Evolutionary conservation across 176 grass and related monocot genomes (phyloP), one percentile per base, ranked within the genome.

Genomic region (Zoysia pacifica): DNA sequence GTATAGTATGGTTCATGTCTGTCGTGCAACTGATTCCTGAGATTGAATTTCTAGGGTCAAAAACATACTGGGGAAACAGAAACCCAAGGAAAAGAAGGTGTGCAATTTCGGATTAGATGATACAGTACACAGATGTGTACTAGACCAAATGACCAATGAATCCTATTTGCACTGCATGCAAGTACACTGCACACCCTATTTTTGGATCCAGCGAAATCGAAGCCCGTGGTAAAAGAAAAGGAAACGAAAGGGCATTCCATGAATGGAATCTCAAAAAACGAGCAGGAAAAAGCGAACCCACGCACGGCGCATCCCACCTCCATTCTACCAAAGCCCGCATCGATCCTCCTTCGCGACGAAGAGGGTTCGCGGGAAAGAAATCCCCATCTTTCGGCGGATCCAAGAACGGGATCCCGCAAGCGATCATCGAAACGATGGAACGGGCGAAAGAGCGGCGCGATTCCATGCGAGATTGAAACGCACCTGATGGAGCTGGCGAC

Each of bases 201-300:
- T 66, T 67, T 72, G n/a, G 38, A 44, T 54, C 64, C 7, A 69
- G 74, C 12, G 7, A 71, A 72, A 70, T 69, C 44, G 19, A 62
- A 72, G 46, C 39, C 0, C 49, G 38, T 1, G 1, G 7, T 28
- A 28, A 28, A 28, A 28, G 28, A 42, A 42, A 46, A 39, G 2
- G 2, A 62, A 71, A 13, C 14, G 28, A 28, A 77, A 41, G 38
- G 9, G 18, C 69, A 63, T 53, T 60, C 53, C 13, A 36, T 20
- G 7, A 65, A 62, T 64, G 72, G 19, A 48, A 53, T 81, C 11
- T 81, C 71, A 13, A 70, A 48, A 60, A 64, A 69, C 62, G 52
- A 4, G 19, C 28, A 42, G 51, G 2, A 6, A 11, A 71, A 45
- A 13, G n/a, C 18, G 11, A 2, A 19, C 9, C 10, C 70, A 44